Evolutionary conservation across 768 basidiomycete genomes (phyloP).

Genomic region (Rhodotorula diobovata): DNA sequence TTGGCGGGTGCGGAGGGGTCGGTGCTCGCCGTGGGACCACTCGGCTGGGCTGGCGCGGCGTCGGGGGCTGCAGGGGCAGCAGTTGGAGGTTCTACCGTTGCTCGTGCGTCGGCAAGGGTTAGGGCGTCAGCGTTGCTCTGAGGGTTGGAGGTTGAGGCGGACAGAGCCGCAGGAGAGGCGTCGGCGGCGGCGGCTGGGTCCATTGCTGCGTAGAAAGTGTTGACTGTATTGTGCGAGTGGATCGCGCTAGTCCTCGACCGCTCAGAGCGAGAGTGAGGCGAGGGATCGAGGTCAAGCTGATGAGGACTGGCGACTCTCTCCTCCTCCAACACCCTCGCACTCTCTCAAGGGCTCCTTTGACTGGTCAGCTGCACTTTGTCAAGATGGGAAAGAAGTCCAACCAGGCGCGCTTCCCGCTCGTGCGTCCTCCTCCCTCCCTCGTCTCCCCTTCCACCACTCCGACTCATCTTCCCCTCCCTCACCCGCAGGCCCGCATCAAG

Average conservation of each 20-base stretch:
- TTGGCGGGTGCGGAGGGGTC: not conserved
- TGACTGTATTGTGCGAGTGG: not conserved
- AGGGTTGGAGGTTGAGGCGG: not conserved
- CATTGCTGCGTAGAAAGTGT: not conserved
- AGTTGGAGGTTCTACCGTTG: too few species aligned
- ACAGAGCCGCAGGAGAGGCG: not conserved
- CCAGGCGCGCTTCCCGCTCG: constrained; percentile 84
- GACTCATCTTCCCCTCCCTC: not conserved
- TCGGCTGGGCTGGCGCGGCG: too few species aligned
- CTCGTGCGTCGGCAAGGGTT: not conserved
- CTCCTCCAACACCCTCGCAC: not conserved
- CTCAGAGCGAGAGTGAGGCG: not conserved
- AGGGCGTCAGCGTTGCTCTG: not conserved
- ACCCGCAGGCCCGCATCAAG: constrained; percentile 85
- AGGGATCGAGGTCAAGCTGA: not conserved
- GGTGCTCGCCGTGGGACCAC: not conserved
- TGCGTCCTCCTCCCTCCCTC: constrained; percentile 52
- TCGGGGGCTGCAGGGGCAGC: not conserved
- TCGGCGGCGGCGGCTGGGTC: not conserved
- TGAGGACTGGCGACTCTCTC: not conserved
- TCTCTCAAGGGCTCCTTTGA: too few species aligned
- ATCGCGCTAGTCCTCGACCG: accelerated
- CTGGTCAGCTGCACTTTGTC: not conserved
- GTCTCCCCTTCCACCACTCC: not conserved
- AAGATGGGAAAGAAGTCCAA: constrained; percentile 85